Base-by-base conservation (phyloP, 2,329 filamentous ascomycete genomes). In the Fusarium aywerte region DNA sequence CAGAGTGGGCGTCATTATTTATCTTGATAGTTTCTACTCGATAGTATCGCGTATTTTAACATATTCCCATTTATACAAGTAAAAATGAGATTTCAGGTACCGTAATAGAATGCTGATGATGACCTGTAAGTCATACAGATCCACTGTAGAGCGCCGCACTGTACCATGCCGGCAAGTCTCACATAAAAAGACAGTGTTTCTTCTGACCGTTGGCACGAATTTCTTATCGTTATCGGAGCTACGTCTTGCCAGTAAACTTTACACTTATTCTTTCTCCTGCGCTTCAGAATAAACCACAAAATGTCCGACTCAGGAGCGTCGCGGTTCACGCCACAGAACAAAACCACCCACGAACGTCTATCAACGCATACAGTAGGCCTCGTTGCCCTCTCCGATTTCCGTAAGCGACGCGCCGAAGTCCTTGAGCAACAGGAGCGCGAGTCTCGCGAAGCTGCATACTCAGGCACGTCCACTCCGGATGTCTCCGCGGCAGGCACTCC, bases 351-450 rank as follows among this genome's bases (percentile, higher is more conserved):
- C 77, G 90, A 97, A 75, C 84, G 93, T 15, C 85, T 97, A 45
- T 95, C 95, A 62, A 92, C 89, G 53, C 89, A 93, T 74, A 97
- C 93, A 0, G 93, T 97, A 69, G 96, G 96, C 38, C 89, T 99
- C 4, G 95, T 98, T 52, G 88, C 92, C 58, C 89, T 97, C 40
- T 93, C 92, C 68, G 96, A 98, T 76, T 98, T 97, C 78, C 93
- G 95, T 79, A 98, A 99, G 81, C 90, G 96, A 61, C 92, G 95
- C 78, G 94, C 93, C 71, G 93, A 97, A 79, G 92, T 94, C n/a
- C 83, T 97, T 45, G 95, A 97, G 78, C 90, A 92, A 76, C 95
- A 96, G 75, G 92, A 96, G 75, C 88, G 91, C 73, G 92, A 96
- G 74, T 90, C 88, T 13, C 88, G 89, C 74, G 90, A 92, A 69